Conservation (phyloP, 129 eudicot species). For the Tagetes patula region DNA sequence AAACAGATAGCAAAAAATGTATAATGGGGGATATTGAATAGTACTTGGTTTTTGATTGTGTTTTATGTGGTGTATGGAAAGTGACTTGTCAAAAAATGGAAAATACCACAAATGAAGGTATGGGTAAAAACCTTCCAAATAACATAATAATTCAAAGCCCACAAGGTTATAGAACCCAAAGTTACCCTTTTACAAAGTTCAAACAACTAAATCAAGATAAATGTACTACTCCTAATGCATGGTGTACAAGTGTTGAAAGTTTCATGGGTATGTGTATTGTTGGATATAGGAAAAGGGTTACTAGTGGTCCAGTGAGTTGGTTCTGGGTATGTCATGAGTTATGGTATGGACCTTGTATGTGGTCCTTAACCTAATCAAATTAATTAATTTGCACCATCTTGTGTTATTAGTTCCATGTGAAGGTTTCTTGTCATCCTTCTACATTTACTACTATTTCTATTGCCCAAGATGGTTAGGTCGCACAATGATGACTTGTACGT, state of each 20-base stretch:
- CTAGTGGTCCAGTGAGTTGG: constrained; percentile 36
- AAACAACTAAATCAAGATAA: background rate
- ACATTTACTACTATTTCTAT: constrained; percentile 15
- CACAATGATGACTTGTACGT: background rate
- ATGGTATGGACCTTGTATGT: constrained; percentile 42
- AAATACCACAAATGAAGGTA: constrained; percentile 29
- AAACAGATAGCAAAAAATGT: constrained; percentile 21
- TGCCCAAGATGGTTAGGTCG: background rate
- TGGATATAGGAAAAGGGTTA: constrained; percentile 7
- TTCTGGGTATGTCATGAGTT: constrained; percentile 39
- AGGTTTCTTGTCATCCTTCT: constrained; percentile 35
- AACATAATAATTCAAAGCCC: constrained; percentile 21
- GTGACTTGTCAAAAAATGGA: constrained; percentile 28
- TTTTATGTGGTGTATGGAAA: constrained; percentile 34
- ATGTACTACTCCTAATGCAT: background rate
- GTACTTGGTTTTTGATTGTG: constrained; percentile 39
- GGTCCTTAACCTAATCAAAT: constrained; percentile 39
- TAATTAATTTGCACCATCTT: constrained; percentile 32
- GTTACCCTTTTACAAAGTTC: background rate
- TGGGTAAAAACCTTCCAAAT: constrained; percentile 17
- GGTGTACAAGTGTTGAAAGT: background rate
- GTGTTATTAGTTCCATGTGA: constrained; percentile 42
- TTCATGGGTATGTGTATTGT: background rate
- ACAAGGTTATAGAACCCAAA: background rate
- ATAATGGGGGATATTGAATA: constrained; percentile 27